Evolutionary conservation across 176 grass and related monocot species (phyloP), one percentile per base, ranked within the genome.

Genomic region (Triticum timopheevii): DNA sequence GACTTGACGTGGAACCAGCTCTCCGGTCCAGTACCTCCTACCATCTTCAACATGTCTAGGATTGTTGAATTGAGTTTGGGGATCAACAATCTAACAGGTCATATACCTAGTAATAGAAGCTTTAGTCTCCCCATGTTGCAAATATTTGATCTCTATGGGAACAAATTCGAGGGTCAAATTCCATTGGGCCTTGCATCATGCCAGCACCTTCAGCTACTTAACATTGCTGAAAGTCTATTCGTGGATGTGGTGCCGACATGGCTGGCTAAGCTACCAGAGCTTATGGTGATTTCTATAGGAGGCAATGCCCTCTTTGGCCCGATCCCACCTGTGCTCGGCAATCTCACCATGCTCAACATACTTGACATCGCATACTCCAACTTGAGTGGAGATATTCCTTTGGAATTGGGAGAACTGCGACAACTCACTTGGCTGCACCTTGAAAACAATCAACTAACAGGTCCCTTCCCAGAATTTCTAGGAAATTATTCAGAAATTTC

Each of bases 81-180:
- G 42, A 12, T 1, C 12, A 67, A 67, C 28, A 67, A 67, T 17
- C 65, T 67, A 16, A 67, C 65, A 0, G 71, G 83, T 0, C 20
- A 61, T 7, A 38, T 77, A 13, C 83, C 72, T 19, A 19, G 2
- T 2, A 76, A 85, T 15, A 8, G 10, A 6, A 83, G 50, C 35
- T 77, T 85, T 8, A 66, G 0, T 3, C 72, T 85, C 8, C 83
- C 83, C 1, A 77, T 22, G 61, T 7, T 85, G 40, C 61, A 6
- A 7, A 0, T 0, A 0, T 4, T 77, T 4, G 0, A 10, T 19
- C 20, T 42, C 5, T 7, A 0, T 19, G 0, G 0, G 0, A 72
- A 39, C 6, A 62, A 20, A 7, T 73, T 83, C 33, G 12, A 36
- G 10, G n/a, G 73, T 5, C 40, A 0, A 34, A 35, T 85, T n/a